Evolutionary conservation across 208 protist species (phyloP), one percentile per base, ranked within the genome.

Genomic region (Trypanosoma congolense): DNA sequence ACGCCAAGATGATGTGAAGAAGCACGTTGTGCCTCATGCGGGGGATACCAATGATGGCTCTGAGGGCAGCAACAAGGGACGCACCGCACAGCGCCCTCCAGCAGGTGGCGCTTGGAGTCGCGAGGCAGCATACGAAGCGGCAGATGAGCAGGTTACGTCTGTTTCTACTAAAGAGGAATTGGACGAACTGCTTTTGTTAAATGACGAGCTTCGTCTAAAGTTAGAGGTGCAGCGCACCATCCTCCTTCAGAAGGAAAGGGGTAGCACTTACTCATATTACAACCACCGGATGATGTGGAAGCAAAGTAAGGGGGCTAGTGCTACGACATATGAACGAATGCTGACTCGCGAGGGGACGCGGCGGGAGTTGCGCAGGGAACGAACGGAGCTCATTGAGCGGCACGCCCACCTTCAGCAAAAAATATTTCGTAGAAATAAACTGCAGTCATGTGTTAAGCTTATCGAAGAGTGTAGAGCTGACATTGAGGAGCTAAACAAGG

Each of bases 381-480:
- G 75, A 42, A 67, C 72, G 18, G 51, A 77, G 6, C 65, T 91
- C 10, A 24, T 61, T 2, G 43, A 61, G 28, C 52, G 66, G 54
- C 73, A 66, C 14, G 61, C 75, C 19, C 48, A 81, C 41, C 65
- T 91, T 35, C 65, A 66, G 28, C 57, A 58, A 45, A 60, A 75
- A 4, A 49, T 87, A 9, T 31, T 40, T 0, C 31, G 56, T 42
- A 80, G 83, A 53, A 77, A 73, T 28, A 65, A 54, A 31, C 61
- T 80, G n/a, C 40, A 53, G 28, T 58, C 61, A 53, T 87, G 81
- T 59, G 50, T 61, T 40, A 35, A 70, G 16, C 47, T 84, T 26
- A 73, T 86, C 14, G 66, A 80, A 43, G 51, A 58, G 14, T 68
- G 63, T 22, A 82, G 79, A 52, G 25, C 65, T 42, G 77, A 91